Evolutionary conservation across 169 alveolate species (phyloP).

Genomic region (Plasmodium gaboni): DNA sequence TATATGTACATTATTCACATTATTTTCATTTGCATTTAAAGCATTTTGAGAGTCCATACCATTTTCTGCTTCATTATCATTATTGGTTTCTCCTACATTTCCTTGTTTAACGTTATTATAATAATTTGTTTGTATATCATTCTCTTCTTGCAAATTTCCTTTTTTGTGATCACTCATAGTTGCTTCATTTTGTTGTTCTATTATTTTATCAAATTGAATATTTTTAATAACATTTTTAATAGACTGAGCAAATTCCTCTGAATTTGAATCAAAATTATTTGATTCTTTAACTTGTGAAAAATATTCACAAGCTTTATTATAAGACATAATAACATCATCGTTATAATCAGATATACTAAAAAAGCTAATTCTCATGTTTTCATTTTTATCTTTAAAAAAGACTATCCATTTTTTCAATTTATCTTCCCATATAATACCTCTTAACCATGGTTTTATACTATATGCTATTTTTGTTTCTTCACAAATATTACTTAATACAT

Average conservation of each 20-base stretch:
- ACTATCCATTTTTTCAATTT: slow-evolving; percentile 71
- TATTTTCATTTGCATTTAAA: background rate
- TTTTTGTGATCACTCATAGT: background rate
- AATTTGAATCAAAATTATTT: slow-evolving; percentile 55
- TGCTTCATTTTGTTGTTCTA: slow-evolving; percentile 1
- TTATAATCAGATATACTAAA: slow-evolving; percentile 65
- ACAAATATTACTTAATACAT: background rate
- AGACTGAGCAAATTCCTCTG: slow-evolving; percentile 43
- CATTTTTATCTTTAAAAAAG: slow-evolving; percentile 69
- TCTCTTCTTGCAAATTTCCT: background rate
- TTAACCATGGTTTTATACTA: slow-evolving; percentile 71
- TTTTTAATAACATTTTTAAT: slow-evolving; percentile 38
- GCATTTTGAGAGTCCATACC: background rate
- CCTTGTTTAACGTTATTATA: background rate
- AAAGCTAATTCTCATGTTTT: slow-evolving; percentile 61
- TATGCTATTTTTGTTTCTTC: slow-evolving; percentile 69
- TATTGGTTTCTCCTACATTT: background rate
- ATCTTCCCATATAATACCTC: slow-evolving; percentile 74
- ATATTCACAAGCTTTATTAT: slow-evolving; percentile 73
- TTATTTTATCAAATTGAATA: slow-evolving; percentile 38
- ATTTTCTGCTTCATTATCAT: background rate
- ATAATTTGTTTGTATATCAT: background rate
- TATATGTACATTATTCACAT: background rate
- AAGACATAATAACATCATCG: slow-evolving; percentile 45
- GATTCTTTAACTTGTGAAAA: slow-evolving; percentile 63